These are phyloP conservation scores for Rhodamnia rubescens DNA, from an alignment of 345 rosid species.

Conservation along the genomic window DNA sequence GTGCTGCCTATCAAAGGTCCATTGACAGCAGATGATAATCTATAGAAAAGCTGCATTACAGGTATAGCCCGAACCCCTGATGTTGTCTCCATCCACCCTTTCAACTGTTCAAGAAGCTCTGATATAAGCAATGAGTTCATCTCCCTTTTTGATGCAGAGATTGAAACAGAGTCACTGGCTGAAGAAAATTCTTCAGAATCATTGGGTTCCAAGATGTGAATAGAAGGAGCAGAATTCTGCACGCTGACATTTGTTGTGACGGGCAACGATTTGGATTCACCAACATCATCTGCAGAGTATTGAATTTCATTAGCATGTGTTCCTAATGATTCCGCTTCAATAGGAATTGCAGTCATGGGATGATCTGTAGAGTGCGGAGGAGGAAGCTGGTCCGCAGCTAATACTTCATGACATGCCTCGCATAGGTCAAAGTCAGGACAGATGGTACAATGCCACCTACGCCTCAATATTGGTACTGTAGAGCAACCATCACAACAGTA, in stretches of 20 bases:
- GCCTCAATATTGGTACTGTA: conserved; percentile 87
- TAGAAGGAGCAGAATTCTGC: conserved; percentile 74
- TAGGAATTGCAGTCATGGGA: conserved; percentile 91
- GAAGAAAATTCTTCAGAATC: conserved; percentile 81
- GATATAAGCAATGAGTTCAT: conserved; percentile 88
- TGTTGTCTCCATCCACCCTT: conserved; percentile 89
- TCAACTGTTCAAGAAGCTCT: conserved; percentile 82
- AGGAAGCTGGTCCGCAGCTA: conserved; percentile 77
- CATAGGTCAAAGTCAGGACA: conserved; percentile 98
- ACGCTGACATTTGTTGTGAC: conserved; percentile 27
- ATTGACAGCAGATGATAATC: conserved; percentile 90
- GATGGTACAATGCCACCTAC: conserved; percentile 97
- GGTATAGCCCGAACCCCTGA: conserved; percentile 86
- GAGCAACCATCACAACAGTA: conserved; percentile 99
- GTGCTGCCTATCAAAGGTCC: conserved; percentile 92
- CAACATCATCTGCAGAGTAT: conserved; percentile 60
- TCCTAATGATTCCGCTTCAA: conserved; percentile 85
- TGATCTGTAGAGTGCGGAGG: conserved; percentile 94
- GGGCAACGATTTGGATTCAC: conserved; percentile 46
- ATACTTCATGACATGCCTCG: conserved; percentile 87
- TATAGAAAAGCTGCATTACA: conserved; percentile 89
- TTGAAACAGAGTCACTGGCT: conserved; percentile 61
- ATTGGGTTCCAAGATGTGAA: conserved; percentile 82
- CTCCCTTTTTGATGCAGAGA: conserved; percentile 90
- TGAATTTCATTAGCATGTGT: conserved; percentile 74